Evolutionary conservation across 768 basidiomycete species (phyloP), one percentile per base, ranked within the genome.

Genomic region (Macrocybe gigantea): DNA sequence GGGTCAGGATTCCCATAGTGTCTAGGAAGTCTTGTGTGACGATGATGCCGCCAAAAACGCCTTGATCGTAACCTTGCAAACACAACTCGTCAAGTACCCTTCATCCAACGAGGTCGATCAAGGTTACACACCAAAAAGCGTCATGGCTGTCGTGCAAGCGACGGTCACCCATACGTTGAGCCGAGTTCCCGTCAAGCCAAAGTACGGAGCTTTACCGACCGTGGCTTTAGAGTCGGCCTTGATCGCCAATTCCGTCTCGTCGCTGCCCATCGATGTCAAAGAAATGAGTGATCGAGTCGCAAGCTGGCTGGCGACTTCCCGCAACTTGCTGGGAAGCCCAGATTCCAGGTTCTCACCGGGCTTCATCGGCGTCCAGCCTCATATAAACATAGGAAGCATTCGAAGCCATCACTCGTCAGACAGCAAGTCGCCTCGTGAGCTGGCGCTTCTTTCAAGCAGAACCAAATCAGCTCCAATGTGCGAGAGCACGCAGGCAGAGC

Each of bases 1-100:
- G 73, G 62, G 49, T 68, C 58, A 8, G 73, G 74, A 56, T 74
- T 68, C 73, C 73, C 73, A 75, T 74, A 7, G 66, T 71, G 9
- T 72, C 53, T 48, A 75, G 55, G 53, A 77, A 75, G 52, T 68
- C 60, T 22, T 64, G 64, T 5, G 75, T 75, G 44, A 77, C 70
- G 45, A 77, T 75, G 47, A 75, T 75, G 0, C 74, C 74, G 15
- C 75, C 75, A 51, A 74, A 77, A 13, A 77, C 73, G n/a, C 74
- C 75, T 47, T 75, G 75, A 56, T 77, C 74, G 56, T 77, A 75
- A 15, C 75, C 72, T 73, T 41, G 12, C n/a, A 13, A 31, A 34
- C 35, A 31, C 22, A 22, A 12, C 4, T 44, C 29, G 29, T 44
- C 44, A 37, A 38, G n/a, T 8, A 5, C 12, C 14, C 7, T 7